These are phyloP conservation scores for Linum tenue DNA, from an alignment of 345 rosid genomes.

Conservation along the genomic window DNA sequence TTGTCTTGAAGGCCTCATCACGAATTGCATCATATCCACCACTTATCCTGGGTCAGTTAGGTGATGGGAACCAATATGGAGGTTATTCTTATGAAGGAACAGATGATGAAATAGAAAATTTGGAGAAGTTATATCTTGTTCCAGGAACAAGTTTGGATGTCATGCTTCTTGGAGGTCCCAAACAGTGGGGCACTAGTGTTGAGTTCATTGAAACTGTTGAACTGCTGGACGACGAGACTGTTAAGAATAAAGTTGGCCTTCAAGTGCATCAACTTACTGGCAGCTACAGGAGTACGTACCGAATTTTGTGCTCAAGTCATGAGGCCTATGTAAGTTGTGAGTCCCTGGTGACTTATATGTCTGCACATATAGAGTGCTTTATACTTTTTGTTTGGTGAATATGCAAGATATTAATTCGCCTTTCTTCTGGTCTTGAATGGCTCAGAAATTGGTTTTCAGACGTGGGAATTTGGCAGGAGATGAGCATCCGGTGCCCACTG, in stretches of 20 bases:
- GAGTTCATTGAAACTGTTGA: constrained; percentile 49
- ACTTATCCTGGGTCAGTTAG: constrained; percentile 49
- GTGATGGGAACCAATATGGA: constrained; percentile 78
- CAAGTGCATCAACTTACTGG: constrained; percentile 34
- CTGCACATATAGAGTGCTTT: neutral
- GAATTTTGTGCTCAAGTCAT: constrained; percentile 49
- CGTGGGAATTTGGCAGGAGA: constrained; percentile 77
- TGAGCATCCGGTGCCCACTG: constrained; percentile 69
- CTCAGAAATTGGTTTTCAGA: constrained; percentile 57
- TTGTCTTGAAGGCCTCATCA: constrained; percentile 57
- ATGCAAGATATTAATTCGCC: neutral
- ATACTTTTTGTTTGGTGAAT: neutral
- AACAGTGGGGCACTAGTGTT: constrained; percentile 57
- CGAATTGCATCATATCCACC: constrained; percentile 72
- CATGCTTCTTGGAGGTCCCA: constrained; percentile 78
- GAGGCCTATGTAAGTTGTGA: constrained; percentile 59
- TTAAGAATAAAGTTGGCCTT: constrained; percentile 31
- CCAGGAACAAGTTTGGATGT: constrained; percentile 77
- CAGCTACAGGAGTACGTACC: constrained; percentile 35
- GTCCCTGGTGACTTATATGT: constrained; percentile 4
- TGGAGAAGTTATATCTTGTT: constrained; percentile 57
- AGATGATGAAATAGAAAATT: constrained; percentile 33
- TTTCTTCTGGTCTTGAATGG: constrained; percentile 19
- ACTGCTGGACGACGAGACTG: constrained; percentile 32
- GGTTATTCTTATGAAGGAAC: constrained; percentile 69